Evolutionary conservation across 139 green algal species (phyloP), one percentile per base, ranked within the genome.

Genomic region (Chlorella vulgaris): DNA sequence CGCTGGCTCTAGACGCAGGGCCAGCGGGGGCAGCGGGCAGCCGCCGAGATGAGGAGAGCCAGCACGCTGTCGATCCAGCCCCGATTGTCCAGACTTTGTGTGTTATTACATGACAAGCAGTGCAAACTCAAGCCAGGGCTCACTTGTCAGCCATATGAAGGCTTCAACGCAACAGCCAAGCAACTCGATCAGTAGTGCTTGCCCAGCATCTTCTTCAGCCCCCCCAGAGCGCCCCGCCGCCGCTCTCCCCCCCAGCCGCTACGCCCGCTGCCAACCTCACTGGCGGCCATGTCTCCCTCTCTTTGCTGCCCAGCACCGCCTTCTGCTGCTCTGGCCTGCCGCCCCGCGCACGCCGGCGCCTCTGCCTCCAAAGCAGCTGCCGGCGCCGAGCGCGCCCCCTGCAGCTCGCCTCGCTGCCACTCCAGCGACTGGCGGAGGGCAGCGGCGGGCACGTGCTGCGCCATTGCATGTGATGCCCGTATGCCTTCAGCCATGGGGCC

Each of bases 341-440:
- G 15, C 55, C 6, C 40, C 13, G 68, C 68, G 26, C 28, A 40
- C 0, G 47, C 19, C 67, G 24, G n/a, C 50, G 68, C 68, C 40
- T 58, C 40, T 28, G 47, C 68, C 24, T 24, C 28, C 38, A 74
- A 28, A 8, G 15, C 24, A 24, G 66, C 15, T 7, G 40, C 40
- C 7, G 39, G 68, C 6, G 42, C 38, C 39, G 40, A 35, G 13
- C 47, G 13, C 15, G 55, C 15, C 26, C 33, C 10, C 3, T 29
- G 69, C 69, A 76, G 69, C 31, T 21, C 28, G 28, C 28, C 40
- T 10, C 69, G 26, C 0, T 40, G 28, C 39, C 40, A 39, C 71
- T 83, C 63, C 42, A 83, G 29, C 18, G 35, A 78, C 29, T 39
- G 18, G 24, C 61, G 40, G 40, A 83, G 70, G 8, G 73, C 69